Conservation (phyloP, 495 filamentous ascomycete genomes). For the Extremus antarcticus region DNA sequence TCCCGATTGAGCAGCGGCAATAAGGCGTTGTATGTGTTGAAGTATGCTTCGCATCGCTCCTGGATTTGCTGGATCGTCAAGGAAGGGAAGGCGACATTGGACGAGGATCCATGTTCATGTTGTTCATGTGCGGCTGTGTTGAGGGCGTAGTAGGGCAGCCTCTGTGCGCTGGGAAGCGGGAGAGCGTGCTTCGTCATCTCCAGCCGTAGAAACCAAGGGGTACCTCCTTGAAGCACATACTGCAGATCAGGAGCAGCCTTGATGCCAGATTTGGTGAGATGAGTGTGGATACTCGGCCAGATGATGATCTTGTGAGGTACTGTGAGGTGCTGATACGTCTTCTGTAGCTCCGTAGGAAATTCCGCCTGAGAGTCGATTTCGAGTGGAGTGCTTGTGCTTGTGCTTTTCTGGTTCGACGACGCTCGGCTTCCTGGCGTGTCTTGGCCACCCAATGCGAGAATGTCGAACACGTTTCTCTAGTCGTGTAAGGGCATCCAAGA, state of each 20-base stretch:
- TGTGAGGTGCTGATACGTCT: conserved; percentile 39
- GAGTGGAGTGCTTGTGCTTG: no score
- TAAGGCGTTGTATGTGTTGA: conserved; percentile 44
- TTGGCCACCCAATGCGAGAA: conserved; percentile 23
- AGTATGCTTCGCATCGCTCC: conserved; percentile 40
- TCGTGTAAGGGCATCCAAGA: conserved; percentile 43
- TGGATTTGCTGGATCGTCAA: conserved; percentile 42
- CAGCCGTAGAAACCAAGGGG: conserved; percentile 37
- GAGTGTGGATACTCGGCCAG: conserved; percentile 44
- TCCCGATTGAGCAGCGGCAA: conserved; percentile 47
- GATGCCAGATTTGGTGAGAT: conserved; percentile 35
- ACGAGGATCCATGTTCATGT: neutral
- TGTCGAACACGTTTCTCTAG: conserved; percentile 44
- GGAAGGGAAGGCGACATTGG: conserved; percentile 26
- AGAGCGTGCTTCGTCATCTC: conserved; percentile 30
- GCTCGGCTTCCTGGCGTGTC: no score
- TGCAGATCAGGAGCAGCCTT: conserved; percentile 19
- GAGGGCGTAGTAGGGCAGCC: conserved; percentile 14
- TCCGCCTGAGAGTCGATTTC: conserved; percentile 1
- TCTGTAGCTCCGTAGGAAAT: conserved; percentile 6
- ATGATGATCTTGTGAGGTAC: conserved; percentile 47
- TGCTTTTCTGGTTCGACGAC: no score
- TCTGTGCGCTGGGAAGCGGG: conserved; percentile 15
- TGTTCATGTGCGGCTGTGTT: neutral
- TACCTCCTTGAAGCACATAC: conserved; percentile 30